Evolutionary conservation across 192 early-diverging fungal genomes (phyloP), one percentile per base, ranked within the genome.

Genomic region (Rhizoclosmatium sp.): DNA sequence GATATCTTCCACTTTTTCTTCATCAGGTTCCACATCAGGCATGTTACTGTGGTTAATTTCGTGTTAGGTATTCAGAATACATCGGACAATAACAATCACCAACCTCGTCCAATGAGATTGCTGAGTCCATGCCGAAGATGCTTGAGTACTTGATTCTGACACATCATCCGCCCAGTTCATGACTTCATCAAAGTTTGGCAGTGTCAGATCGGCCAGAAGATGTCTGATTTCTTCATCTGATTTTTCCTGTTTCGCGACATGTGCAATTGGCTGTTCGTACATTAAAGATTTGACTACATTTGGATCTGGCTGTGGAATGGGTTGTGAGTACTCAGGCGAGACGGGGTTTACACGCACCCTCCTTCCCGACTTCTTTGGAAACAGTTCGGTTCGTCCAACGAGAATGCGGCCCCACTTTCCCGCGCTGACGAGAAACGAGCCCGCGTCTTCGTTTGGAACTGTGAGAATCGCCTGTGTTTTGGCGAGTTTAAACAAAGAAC

Each of bases 391-490:
- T n/a, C 31, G 10, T n/a, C 73, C 73, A 42, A 75, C 61, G 2
- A 60, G n/a, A 46, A 75, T 75, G 44, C 73, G 61, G 2, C 73
- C 73, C 59, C 73, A 75, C 44, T 64, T 75, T 46, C 73, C 73
- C 7, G 73, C 73, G 10, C 12, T 21, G 46, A 75, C 40, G 2
- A 75, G 42, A 41, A 75, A 75, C 4, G 46, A 4, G 1, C 73
- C 73, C 10, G 73, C 73, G 10, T 16, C 21, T 47, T 75, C 73
- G 47, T 47, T 61, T 1, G 73, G 73, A 16, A 75, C 73, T 4
- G 73, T 75, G 10, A 51, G 12, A 12, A 47, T 46, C 12, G 67
- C 67, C 67, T 45, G 39, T 65, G 10, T 12, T 31, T 31, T 0
- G 31, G 31, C 0, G 31, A 31, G 31, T 31, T 31, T 31, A 31